These are phyloP conservation scores for Thalassiosira profunda DNA, from an alignment of 108 stramenopile species.

Conservation along the genomic window DNA sequence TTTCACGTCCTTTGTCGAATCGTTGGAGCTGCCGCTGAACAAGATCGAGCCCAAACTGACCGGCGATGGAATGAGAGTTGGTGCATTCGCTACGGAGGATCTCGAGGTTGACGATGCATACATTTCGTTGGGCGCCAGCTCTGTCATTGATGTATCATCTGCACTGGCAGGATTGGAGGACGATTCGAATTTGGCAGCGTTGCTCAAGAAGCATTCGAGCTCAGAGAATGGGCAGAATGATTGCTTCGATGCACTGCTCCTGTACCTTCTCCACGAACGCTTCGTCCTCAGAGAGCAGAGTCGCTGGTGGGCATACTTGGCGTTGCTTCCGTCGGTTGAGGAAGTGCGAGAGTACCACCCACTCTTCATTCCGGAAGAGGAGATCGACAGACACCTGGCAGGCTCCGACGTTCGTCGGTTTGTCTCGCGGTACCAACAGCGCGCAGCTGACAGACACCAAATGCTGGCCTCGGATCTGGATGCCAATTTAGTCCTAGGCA, in stretches of 20 bases:
- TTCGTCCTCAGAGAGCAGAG: slow-evolving; percentile 53
- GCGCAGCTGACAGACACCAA: slow-evolving; percentile 16
- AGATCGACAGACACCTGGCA: slow-evolving; percentile 37
- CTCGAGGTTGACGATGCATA: slow-evolving; percentile 55
- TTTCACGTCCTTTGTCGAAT: slow-evolving; percentile 52
- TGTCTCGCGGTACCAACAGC: slow-evolving; percentile 24
- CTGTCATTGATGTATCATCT: slow-evolving; percentile 49
- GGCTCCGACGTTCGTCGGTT: slow-evolving; percentile 45
- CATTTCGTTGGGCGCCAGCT: slow-evolving; percentile 49
- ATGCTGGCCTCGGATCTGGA: slow-evolving; percentile 41
- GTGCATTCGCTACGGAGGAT: slow-evolving; percentile 58
- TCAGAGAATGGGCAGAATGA: slow-evolving; percentile 30
- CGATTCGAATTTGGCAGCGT: background rate
- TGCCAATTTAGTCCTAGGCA: slow-evolving; percentile 33
- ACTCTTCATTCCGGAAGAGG: slow-evolving; percentile 43
- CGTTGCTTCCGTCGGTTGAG: slow-evolving; percentile 56
- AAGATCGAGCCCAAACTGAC: slow-evolving; percentile 44
- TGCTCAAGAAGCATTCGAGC: slow-evolving; percentile 20
- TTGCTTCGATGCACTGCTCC: slow-evolving; percentile 59
- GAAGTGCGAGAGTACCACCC: slow-evolving; percentile 45
- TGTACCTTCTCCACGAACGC: slow-evolving; percentile 68
- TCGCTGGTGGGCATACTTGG: slow-evolving; percentile 76
- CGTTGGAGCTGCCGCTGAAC: slow-evolving; percentile 41
- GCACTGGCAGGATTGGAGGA: slow-evolving; percentile 33
- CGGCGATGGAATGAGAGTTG: slow-evolving; percentile 47